These are phyloP conservation scores for Allium fistulosum DNA, from an alignment of 106 monocot genomes.

Conservation along the genomic window DNA sequence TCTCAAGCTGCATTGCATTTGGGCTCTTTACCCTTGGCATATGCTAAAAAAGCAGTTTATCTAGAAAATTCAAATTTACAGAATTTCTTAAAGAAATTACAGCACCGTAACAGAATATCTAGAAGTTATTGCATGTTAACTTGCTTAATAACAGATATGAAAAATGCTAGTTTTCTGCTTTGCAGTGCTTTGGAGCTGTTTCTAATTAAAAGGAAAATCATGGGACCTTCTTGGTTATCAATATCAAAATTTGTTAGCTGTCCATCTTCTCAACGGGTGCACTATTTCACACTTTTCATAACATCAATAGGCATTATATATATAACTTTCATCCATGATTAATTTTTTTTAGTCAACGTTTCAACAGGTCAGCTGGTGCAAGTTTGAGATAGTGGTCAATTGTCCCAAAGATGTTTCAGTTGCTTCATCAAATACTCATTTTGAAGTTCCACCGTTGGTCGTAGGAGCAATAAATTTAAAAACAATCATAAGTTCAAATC, in stretches of 20 bases:
- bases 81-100: too few species aligned
- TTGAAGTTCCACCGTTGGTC: constrained; percentile 70
- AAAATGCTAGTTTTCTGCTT: constrained; percentile 4
- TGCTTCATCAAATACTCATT: constrained; percentile 35
- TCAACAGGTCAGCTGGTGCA: constrained; percentile 95
- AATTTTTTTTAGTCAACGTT: constrained; percentile 3
- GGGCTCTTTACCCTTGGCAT: background rate
- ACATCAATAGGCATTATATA: background rate
- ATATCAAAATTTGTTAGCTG: constrained; percentile 65
- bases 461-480: constrained; percentile 88
- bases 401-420: constrained; percentile 68
- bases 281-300: constrained; percentile 7
- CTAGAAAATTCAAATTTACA: too few species aligned
- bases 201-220: constrained; percentile 86
- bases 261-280: constrained; percentile 50
- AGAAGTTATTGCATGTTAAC: too few species aligned
- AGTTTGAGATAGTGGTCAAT: constrained; percentile 79
- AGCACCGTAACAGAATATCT: too few species aligned
- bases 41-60: background rate
- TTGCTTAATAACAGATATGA: too few species aligned
- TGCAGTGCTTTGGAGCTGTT: constrained; percentile 93
- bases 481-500: constrained; percentile 65
- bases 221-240: constrained; percentile 92
- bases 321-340: background rate
- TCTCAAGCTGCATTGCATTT: background rate